phyloP scores from a whole-genome alignment of 805 yeast genomes.

The Myxozyma vanderwaltii region DNA sequence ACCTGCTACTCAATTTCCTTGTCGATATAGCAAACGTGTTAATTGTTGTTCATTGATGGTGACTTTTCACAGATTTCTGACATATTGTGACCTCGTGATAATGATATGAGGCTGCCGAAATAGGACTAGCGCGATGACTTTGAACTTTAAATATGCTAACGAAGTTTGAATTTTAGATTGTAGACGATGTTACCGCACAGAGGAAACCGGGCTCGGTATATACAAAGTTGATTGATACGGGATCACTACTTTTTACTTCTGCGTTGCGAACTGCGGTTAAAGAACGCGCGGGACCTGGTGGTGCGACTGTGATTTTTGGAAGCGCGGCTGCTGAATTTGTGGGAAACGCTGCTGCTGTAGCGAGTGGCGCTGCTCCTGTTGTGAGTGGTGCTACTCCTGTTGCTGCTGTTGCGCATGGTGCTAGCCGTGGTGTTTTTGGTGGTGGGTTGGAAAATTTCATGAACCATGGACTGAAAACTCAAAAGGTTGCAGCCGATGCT shows the following conservation, averaged over 20 bases:
- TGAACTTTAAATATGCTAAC: not conserved
- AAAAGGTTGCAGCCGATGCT: not conserved
- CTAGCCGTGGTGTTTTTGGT: not conserved
- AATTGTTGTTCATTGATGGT: not conserved
- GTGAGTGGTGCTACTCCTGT: not conserved
- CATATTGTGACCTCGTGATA: constrained; percentile 1
- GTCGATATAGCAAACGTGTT: not conserved
- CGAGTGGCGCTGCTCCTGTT: not conserved
- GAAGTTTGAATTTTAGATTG: not conserved
- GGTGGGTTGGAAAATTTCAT: not conserved
- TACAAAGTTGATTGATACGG: constrained; percentile 1
- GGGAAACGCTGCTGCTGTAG: constrained; percentile 6
- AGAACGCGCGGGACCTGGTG: not conserved
- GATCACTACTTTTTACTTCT: not conserved
- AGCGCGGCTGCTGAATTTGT: constrained; percentile 10
- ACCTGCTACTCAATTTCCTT: not conserved
- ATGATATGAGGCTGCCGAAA: not conserved
- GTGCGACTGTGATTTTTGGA: constrained; percentile 8
- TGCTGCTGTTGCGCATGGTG: not conserved
- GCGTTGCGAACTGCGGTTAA: constrained; percentile 2
- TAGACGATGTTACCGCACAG: not conserved
- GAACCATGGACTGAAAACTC: too few relatives aligned
- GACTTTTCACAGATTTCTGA: not conserved
- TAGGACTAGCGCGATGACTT: constrained; percentile 7
- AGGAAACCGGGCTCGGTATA: not conserved